Evolutionary conservation across 1,139 yeast species (phyloP), one percentile per base, ranked within the genome.

Genomic region (Suhomyces taliae): DNA sequence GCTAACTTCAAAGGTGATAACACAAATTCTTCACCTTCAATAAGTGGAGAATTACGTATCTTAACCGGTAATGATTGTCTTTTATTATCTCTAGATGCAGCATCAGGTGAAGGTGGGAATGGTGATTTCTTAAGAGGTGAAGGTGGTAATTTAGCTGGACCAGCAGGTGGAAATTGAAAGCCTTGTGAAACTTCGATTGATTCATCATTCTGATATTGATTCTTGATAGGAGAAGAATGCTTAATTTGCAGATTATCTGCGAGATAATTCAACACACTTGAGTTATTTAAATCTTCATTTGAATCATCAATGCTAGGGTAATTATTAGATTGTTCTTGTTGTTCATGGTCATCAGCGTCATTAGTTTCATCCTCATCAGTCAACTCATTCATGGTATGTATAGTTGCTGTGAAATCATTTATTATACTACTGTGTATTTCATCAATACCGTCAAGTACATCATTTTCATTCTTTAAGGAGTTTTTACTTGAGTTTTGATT

Each of bases 1-100:
- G 66, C 67, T 43, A 75, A 59, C 49, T 75, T 75, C 46, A 75
- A 66, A 8, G 80, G 80, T 14, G 78, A 73, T 43, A 74, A 64
- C 31, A 74, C 69, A 57, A 75, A 75, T n/a, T 70, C 74, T 14
- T 62, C 64, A 14, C 52, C 55, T 8, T 65, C 68, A 27, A 61
- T 49, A 32, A 47, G 51, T 9, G 64, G 60, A 6, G 61, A 53
- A 14, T 60, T 46, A 43, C 62, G 64, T 40, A 67, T 53, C 40
- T 62, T 60, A 5, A 62, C 57, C 3, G 79, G 79, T 43, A 74
- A 59, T 8, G 78, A 72, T 52, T 63, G 73, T 35, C 75, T 53
- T 45, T 69, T 65, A 41, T 48, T 48, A 9, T 56, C 55, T 41
- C 60, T 65, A 2, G 63, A 53, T 37, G 52, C 55, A 3, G 70